Conservation (phyloP, 345 rosid genomes). For the Punica granatum region DNA sequence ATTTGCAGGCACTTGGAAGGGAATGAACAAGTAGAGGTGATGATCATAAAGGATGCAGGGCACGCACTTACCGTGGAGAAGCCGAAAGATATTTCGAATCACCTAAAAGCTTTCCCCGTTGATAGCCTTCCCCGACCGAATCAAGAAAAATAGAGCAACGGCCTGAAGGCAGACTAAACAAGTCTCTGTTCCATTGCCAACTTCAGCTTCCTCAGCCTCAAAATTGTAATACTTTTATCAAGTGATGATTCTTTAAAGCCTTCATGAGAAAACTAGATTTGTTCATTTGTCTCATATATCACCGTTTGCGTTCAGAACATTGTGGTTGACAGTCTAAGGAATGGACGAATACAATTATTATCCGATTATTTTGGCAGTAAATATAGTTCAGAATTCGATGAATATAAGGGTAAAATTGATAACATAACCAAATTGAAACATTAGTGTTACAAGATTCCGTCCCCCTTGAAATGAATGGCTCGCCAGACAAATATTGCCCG, state of each 20-base stretch:
- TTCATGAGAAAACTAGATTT: no score
- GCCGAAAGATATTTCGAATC: conserved; percentile 16
- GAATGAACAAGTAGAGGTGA: conserved; percentile 7
- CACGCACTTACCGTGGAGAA: conserved; percentile 15
- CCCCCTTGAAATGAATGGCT: not conserved
- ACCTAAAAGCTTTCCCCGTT: conserved; percentile 10
- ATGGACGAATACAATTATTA: no score
- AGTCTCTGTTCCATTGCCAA: not conserved
- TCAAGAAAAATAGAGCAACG: conserved; percentile 2
- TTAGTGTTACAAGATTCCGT: not conserved
- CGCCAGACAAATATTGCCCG: not conserved
- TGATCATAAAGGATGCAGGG: conserved; percentile 15
- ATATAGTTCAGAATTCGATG: no score
- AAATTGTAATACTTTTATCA: not conserved
- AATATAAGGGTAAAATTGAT: no score
- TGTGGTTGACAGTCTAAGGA: no score
- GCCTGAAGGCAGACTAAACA: not conserved
- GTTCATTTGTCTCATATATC: no score
- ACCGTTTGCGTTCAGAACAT: no score
- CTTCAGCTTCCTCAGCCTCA: no score
- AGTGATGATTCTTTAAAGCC: no score
- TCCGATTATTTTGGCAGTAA: no score
- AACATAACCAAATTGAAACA: not conserved
- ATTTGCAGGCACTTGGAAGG: conserved; percentile 11
- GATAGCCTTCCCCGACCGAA: conserved; percentile 1